A percentile compares a stretch with the other conserved stretches of the same genome.
Conservation (phyloP, 2,329 filamentous ascomycete genomes). For the Xylariales sp. region DNA sequence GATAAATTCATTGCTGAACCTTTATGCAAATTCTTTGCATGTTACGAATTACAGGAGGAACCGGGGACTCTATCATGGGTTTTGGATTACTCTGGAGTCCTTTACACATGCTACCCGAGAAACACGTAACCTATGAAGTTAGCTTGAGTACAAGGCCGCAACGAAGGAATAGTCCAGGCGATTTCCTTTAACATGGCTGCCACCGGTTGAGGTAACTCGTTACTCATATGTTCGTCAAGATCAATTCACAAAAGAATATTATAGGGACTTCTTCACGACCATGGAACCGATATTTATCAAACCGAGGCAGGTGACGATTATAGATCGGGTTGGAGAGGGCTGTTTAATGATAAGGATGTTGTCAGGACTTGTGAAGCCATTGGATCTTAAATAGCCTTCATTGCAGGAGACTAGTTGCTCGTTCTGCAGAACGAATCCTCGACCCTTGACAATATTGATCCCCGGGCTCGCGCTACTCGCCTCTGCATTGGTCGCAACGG, state of each 20-base stretch:
- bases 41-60: conserved; percentile 31
- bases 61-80: conserved; percentile 34
- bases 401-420: too few species aligned
- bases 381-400: neutral
- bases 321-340: neutral
- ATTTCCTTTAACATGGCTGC: conserved; percentile 9
- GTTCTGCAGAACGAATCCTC: too few species aligned
- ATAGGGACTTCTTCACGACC: conserved; percentile 32
- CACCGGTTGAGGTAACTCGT: neutral
- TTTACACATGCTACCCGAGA: too few species aligned
- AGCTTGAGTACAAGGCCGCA: conserved; percentile 37
- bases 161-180: conserved; percentile 26
- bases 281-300: conserved; percentile 37
- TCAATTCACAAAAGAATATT: conserved; percentile 36
- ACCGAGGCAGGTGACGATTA: conserved; percentile 28
- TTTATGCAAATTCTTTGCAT: conserved; percentile 39
- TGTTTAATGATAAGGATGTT: neutral
- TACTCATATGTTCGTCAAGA: conserved; percentile 14
- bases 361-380: neutral
- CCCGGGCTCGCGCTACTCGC: too few species aligned
- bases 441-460: neutral
- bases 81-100: too few species aligned
- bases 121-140: too few species aligned
- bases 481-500: neutral
- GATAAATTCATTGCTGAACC: conserved; percentile 36